Percentiles rank a stretch among this genome's conserved stretches.
These are phyloP conservation scores for Rubia tinctorum DNA, from an alignment of 305 asterid genomes.

Conservation along the genomic window DNA sequence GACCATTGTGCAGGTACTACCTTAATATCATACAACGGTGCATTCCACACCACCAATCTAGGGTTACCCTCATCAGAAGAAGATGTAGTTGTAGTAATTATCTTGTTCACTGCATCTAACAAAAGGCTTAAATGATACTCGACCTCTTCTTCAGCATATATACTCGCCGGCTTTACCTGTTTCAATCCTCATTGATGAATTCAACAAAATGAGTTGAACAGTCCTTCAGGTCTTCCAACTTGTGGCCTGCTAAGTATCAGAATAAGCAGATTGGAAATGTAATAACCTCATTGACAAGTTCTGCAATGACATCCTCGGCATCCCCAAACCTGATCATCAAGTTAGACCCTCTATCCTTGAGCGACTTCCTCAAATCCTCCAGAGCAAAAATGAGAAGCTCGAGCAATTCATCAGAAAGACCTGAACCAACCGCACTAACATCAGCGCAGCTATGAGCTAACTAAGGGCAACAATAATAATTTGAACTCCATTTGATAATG, in stretches of 20 bases:
- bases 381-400: conserved; percentile 68
- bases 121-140: conserved; percentile 56
- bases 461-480: too few species aligned
- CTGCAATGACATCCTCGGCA: conserved; percentile 55
- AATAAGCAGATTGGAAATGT: conserved; percentile 29
- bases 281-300: conserved; percentile 67
- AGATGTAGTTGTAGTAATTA: conserved; percentile 31
- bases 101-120: conserved; percentile 49
- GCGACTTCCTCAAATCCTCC: conserved; percentile 65
- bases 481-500: not conserved
- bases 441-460: not conserved
- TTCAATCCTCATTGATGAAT: conserved; percentile 40
- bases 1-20: conserved; percentile 23
- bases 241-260: conserved; percentile 30
- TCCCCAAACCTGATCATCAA: conserved; percentile 74
- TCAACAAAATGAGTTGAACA: conserved; percentile 34
- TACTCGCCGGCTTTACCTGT: conserved; percentile 69
- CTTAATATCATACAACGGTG: conserved; percentile 65
- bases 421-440: conserved; percentile 27
- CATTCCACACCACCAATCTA: conserved; percentile 50
- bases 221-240: conserved; percentile 21
- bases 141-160: conserved; percentile 80
- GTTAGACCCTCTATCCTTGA: conserved; percentile 67
- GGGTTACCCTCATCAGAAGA: conserved; percentile 39
- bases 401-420: conserved; percentile 71